Conservation (phyloP, 768 basidiomycete genomes). For the Pilatotrama ljubarskyi region DNA sequence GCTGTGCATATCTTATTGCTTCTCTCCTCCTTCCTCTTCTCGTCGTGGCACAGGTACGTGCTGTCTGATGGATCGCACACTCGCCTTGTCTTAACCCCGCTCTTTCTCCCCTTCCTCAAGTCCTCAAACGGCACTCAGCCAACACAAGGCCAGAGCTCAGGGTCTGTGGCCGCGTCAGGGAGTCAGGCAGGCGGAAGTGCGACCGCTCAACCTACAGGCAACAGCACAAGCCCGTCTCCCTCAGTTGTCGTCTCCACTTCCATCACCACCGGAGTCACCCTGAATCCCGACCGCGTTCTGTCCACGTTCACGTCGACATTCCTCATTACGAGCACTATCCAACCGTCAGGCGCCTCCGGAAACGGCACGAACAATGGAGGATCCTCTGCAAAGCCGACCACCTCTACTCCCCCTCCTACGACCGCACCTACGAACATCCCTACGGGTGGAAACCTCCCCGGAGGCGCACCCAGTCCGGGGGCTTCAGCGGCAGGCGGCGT, state of each 20-base stretch:
- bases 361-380: constrained; percentile 29
- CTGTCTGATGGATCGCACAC: neutral
- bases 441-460: constrained; percentile 50
- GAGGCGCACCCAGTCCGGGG: constrained; percentile 65
- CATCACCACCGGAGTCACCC: constrained; percentile 38
- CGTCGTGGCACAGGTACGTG: constrained; percentile 40
- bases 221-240: constrained; percentile 30
- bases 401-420: constrained; percentile 45
- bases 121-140: neutral
- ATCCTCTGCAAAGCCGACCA: constrained; percentile 38
- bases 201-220: constrained; percentile 13
- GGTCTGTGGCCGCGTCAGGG: neutral
- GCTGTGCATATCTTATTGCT: constrained; percentile 18
- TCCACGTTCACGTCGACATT: constrained; percentile 39
- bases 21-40: constrained; percentile 41
- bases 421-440: constrained; percentile 58
- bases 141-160: constrained; percentile 1
- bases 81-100: constrained; percentile 11
- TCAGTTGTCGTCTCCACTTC: constrained; percentile 17
- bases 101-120: constrained; percentile 19
- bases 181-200: neutral
- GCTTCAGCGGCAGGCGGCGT: constrained; percentile 43
- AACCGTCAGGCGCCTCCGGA: constrained; percentile 25
- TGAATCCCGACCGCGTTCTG: constrained; percentile 42
- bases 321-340: constrained; percentile 48